Base-by-base conservation (phyloP, 129 eudicot genomes). In the Chrysanthemum lavandulifolium region DNA sequence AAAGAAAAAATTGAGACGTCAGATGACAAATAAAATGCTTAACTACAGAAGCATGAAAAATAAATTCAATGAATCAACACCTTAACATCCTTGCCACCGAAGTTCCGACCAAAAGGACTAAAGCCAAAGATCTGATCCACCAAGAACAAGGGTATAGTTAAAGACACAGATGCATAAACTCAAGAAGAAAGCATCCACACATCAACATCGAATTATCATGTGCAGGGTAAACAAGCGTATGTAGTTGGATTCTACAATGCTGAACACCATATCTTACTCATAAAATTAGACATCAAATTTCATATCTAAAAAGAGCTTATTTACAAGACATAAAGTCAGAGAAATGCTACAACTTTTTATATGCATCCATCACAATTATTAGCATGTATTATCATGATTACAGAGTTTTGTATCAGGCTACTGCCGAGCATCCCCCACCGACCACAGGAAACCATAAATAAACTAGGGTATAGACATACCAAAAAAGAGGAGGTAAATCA, bases 31-130 rank as follows among this genome's bases (percentile, higher is more conserved):
- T 61, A 10, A 60, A 25, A 68, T 5, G 52, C 36, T 56, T 18
- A 64, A 63, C 16, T 36, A 36, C 58, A 69, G 61, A 48, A 19
- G 14, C 49, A 18, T 15, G 25, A 16, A 74, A 71, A 69, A 12
- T 21, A 27, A 62, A 59, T 36, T 36, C 45, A 61, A 5, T n/a
- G 13, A 58, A 55, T 6, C 13, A 14, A 62, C 56, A 93, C 92
- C 97, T 89, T 86, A 10, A 88, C 91, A 72, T 94, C 92, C 82
- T 80, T 79, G 65, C 97, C 97, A 33, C 87, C 78, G 53, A 79
- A 57, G 81, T 82, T 83, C 69, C 88, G 79, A 65, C 64, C 76
- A 55, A 79, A 68, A n/a, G 82, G 83, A 40, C 86, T 86, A 13
- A 79, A 75, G 69, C 80, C 74, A 61, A 89, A 92, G 23, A 91